Percentiles rank a stretch among this genome's conserved stretches.
Conservation (phyloP, 192 early-diverging fungal species). For the Endogone sp. region DNA sequence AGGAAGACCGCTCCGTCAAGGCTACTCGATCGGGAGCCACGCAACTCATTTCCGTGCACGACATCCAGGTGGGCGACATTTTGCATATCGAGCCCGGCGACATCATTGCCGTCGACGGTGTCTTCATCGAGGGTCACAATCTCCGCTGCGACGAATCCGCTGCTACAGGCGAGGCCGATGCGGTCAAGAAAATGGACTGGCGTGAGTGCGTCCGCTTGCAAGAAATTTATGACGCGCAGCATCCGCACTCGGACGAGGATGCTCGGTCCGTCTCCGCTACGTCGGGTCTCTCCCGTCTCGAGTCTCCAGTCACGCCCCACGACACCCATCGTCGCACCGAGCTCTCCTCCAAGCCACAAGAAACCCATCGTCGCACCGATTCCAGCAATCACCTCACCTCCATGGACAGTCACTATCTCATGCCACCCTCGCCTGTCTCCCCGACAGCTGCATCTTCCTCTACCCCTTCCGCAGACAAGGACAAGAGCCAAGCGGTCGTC, state of each 20-base stretch:
- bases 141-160: constrained; percentile 89
- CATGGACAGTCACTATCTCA: constrained; percentile 4
- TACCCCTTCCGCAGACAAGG: background rate
- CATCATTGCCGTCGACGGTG: constrained; percentile 87
- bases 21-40: constrained; percentile 69
- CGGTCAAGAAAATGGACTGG: constrained; percentile 71
- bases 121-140: constrained; percentile 79
- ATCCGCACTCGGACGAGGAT: constrained; percentile 30
- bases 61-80: constrained; percentile 91
- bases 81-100: constrained; percentile 87
- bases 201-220: constrained; percentile 40
- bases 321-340: constrained; percentile 25
- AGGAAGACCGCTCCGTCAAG: constrained; percentile 76
- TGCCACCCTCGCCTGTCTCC: constrained; percentile 8
- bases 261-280: constrained; percentile 3
- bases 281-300: background rate
- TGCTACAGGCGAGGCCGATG: constrained; percentile 92
- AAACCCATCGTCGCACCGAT: constrained; percentile 20
- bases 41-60: constrained; percentile 65
- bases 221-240: constrained; percentile 26
- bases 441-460: constrained; percentile 3
- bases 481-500: constrained; percentile 19
- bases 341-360: constrained; percentile 14
- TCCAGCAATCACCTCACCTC: constrained; percentile 32
- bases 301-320: constrained; percentile 9